These are phyloP conservation scores for Candida ulmi DNA, from an alignment of 805 yeast genomes.

Conservation along the genomic window DNA sequence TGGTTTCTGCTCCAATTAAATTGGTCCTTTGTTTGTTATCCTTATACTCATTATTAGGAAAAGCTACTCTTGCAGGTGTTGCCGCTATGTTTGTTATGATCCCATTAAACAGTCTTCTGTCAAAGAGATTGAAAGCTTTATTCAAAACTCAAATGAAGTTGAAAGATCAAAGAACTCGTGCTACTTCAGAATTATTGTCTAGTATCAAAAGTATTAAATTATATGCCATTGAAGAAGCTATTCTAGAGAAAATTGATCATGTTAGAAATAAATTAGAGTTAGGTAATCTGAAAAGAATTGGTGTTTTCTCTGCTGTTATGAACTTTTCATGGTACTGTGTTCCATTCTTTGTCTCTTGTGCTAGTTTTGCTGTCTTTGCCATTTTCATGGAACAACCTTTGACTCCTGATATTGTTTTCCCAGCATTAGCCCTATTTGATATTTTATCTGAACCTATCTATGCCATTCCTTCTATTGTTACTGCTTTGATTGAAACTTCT, in stretches of 20 bases:
- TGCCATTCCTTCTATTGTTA: slow-evolving; percentile 52
- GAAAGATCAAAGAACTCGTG: slow-evolving; percentile 54
- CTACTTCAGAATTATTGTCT: slow-evolving; percentile 53
- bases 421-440: slow-evolving; percentile 57
- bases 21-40: slow-evolving; percentile 49
- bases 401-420: slow-evolving; percentile 65
- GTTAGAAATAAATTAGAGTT: slow-evolving; percentile 58
- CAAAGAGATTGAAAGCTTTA: slow-evolving; percentile 38
- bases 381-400: slow-evolving; percentile 40
- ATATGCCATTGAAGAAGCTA: slow-evolving; percentile 67
- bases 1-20: slow-evolving; percentile 56
- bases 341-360: slow-evolving; percentile 59
- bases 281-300: slow-evolving; percentile 42
- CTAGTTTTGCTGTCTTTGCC: slow-evolving; percentile 53
- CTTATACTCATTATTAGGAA: slow-evolving; percentile 50
- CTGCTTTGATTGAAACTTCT: slow-evolving; percentile 50
- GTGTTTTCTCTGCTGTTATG: slow-evolving; percentile 39
- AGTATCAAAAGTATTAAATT: slow-evolving; percentile 61
- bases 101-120: slow-evolving; percentile 48
- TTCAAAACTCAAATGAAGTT: slow-evolving; percentile 54
- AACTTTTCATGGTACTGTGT: slow-evolving; percentile 59
- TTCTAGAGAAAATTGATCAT: slow-evolving; percentile 44
- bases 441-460: slow-evolving; percentile 53
- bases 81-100: slow-evolving; percentile 47
- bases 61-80: slow-evolving; percentile 54